Evolutionary conservation across 2,329 filamentous ascomycete species (phyloP).

Genomic region (Colletotrichum australisinense): DNA sequence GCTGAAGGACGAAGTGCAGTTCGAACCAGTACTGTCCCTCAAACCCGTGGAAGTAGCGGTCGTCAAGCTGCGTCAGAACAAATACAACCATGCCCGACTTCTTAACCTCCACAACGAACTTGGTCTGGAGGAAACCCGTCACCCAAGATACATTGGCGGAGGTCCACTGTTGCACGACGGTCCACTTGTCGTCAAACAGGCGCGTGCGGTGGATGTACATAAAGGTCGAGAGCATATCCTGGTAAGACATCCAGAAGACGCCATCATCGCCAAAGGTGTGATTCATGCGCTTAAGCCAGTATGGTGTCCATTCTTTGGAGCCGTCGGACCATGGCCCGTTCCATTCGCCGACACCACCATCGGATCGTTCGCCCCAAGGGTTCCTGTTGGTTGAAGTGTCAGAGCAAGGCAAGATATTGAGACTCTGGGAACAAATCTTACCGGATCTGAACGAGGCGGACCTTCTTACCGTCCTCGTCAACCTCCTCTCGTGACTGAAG

Average conservation of each 20-base stretch:
- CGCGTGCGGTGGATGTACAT: conserved; percentile 69
- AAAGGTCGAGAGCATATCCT: conserved; percentile 69
- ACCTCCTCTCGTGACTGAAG: conserved; percentile 58
- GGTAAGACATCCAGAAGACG: conserved; percentile 70
- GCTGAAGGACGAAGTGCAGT: conserved; percentile 57
- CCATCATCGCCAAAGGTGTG: conserved; percentile 84
- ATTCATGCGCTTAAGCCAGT: conserved; percentile 78
- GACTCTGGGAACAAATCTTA: conserved; percentile 39
- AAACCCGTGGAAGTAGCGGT: conserved; percentile 58
- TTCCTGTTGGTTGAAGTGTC: conserved; percentile 58
- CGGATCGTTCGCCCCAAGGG: conserved; percentile 72
- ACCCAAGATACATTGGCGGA: conserved; percentile 56
- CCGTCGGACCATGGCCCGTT: conserved; percentile 81
- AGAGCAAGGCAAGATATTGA: background rate
- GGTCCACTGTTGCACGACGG: conserved; percentile 57
- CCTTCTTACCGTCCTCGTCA: conserved; percentile 51
- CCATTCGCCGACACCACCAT: conserved; percentile 67
- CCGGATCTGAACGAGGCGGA: conserved; percentile 57
- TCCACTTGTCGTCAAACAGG: conserved; percentile 63
- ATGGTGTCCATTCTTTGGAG: conserved; percentile 85
- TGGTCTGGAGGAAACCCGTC: conserved; percentile 56
- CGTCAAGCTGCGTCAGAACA: conserved; percentile 58
- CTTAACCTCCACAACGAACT: conserved; percentile 55
- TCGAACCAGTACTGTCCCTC: conserved; percentile 55
- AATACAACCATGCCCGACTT: conserved; percentile 55